phyloP scores from a whole-genome alignment of 345 rosid species.

The Zanthoxylum bungeanum region DNA sequence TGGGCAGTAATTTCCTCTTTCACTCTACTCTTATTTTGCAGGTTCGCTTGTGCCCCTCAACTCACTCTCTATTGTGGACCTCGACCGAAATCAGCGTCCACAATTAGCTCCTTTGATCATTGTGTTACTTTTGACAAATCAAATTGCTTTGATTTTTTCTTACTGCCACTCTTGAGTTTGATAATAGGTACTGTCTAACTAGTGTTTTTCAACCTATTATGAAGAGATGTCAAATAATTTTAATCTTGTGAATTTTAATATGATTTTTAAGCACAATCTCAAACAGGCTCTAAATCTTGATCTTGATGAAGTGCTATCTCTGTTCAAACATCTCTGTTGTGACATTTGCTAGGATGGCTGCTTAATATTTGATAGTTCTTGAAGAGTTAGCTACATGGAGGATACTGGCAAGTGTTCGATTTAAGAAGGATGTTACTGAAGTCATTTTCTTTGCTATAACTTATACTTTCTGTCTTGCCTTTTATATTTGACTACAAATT shows the following conservation, averaged over 20 bases:
- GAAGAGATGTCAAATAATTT: too few relatives aligned
- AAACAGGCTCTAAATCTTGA: too few relatives aligned
- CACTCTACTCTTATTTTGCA: too few relatives aligned
- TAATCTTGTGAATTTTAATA: too few relatives aligned
- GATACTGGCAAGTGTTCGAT: constrained; percentile 25
- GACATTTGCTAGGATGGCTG: background rate
- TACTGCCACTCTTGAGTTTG: background rate
- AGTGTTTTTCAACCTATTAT: too few relatives aligned
- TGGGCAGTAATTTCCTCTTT: too few relatives aligned
- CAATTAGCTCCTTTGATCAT: background rate
- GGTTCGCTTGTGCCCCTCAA: too few relatives aligned
- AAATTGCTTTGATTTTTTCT: background rate
- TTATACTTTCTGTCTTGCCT: background rate
- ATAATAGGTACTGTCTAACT: too few relatives aligned
- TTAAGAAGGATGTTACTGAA: constrained; percentile 56
- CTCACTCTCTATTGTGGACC: too few relatives aligned
- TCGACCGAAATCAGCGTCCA: too few relatives aligned
- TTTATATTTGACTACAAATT: background rate
- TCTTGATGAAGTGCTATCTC: background rate
- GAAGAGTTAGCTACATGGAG: constrained; percentile 26
- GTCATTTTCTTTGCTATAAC: constrained; percentile 18
- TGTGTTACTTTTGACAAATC: background rate
- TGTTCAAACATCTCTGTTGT: background rate
- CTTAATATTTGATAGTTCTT: background rate
- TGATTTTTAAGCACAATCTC: too few relatives aligned